Evolutionary conservation across 1,284 basidiomycete species (phyloP).

Genomic region (Irpex sp.): DNA sequence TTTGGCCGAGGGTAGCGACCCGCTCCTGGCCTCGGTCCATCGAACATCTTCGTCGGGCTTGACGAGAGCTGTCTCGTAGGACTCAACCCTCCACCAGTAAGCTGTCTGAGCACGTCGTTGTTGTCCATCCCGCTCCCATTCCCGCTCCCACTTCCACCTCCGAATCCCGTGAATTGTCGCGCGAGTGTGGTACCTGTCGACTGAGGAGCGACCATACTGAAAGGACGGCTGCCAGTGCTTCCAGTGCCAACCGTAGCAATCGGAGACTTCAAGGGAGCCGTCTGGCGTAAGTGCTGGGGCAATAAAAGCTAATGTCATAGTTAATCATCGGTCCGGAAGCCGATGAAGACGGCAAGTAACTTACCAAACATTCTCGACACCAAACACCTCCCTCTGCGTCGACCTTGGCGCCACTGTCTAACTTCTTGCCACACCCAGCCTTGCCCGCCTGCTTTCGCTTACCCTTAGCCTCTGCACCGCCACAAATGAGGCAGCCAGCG

Average conservation of each 20-base stretch:
- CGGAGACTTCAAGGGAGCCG: constrained; percentile 43
- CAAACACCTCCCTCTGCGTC: constrained; percentile 68
- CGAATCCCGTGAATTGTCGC: constrained; percentile 67
- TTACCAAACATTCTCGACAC: constrained; percentile 79
- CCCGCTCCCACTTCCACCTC: constrained; percentile 24
- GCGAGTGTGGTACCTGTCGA: constrained; percentile 67
- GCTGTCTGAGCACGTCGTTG: constrained; percentile 48
- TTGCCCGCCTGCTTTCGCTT: constrained; percentile 47
- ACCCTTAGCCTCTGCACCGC: constrained; percentile 52
- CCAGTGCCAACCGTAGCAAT: constrained; percentile 47
- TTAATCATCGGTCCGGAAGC: neutral
- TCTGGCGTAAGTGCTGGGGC: constrained; percentile 41
- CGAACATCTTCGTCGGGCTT: constrained; percentile 32
- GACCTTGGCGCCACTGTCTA: constrained; percentile 79
- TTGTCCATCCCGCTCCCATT: constrained; percentile 16
- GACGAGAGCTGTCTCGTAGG: constrained; percentile 49
- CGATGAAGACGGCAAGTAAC: constrained; percentile 21
- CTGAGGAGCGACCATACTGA: constrained; percentile 42
- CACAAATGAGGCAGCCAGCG: constrained; percentile 69
- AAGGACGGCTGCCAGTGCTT: constrained; percentile 39
- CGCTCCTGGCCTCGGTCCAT: constrained; percentile 25
- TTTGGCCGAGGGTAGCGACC: constrained; percentile 29
- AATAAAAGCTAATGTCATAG: constrained; percentile 50
- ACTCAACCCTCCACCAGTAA: constrained; percentile 64
- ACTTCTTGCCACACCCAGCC: constrained; percentile 75